A percentile compares a stretch with the other conserved stretches of the same genome.
Conservation (phyloP, 257 asterid genomes). For the Nicotiana paniculata region DNA sequence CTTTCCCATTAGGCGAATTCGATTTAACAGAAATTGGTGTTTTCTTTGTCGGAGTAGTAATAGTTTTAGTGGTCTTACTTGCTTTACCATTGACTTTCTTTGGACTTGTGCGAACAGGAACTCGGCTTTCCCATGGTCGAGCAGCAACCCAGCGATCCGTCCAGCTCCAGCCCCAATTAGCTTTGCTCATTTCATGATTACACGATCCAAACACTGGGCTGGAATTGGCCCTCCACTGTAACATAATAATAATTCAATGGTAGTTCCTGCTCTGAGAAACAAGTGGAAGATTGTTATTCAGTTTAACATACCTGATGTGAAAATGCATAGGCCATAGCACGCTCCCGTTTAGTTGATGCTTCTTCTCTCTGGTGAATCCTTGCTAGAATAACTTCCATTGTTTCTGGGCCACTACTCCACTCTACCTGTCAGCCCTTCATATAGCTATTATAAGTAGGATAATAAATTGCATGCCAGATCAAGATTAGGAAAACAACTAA, state of each 20-base stretch:
- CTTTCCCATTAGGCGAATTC: slow-evolving; percentile 51
- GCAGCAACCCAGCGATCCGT: slow-evolving; percentile 94
- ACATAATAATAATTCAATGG: slow-evolving; percentile 7
- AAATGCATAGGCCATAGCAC: slow-evolving; percentile 93
- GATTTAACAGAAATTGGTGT: slow-evolving; percentile 32
- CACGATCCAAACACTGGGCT: slow-evolving; percentile 43
- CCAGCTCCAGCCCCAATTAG: slow-evolving; percentile 99
- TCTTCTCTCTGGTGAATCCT: slow-evolving; percentile 88
- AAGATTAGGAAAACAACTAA: background rate
- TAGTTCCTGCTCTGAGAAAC: background rate
- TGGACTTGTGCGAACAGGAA: slow-evolving; percentile 40
- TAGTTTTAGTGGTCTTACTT: slow-evolving; percentile 30
- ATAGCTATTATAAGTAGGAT: background rate
- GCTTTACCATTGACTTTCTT: slow-evolving; percentile 33
- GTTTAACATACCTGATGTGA: slow-evolving; percentile 65
- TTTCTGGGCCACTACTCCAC: slow-evolving; percentile 77
- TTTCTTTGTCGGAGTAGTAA: slow-evolving; percentile 36
- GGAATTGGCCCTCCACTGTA: slow-evolving; percentile 85
- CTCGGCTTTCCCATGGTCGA: slow-evolving; percentile 94
- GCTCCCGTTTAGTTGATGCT: slow-evolving; percentile 82
- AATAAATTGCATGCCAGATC: background rate
- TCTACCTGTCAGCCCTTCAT: slow-evolving; percentile 55
- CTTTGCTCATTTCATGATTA: slow-evolving; percentile 47
- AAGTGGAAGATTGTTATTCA: background rate
- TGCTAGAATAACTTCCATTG: slow-evolving; percentile 65